Evolutionary conservation across 306 rosid species (phyloP), one percentile per base, ranked within the genome.

Genomic region (Malus domestica): DNA sequence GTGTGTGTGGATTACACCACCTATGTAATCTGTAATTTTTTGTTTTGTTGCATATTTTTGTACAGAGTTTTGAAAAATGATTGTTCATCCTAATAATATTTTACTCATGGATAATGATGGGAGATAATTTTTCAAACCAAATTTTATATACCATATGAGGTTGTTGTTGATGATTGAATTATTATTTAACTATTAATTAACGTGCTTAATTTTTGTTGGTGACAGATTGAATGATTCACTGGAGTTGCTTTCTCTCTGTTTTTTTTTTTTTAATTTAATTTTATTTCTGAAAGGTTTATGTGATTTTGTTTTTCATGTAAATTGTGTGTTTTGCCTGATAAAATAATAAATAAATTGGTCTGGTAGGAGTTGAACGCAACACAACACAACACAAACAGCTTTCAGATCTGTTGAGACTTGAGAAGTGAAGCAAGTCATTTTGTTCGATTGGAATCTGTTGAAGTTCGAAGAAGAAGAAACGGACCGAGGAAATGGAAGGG

Each of bases 401-500:
- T 62, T 62, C 67, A 62, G 40, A 62, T 62, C 38, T 32, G 68
- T 32, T 30, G 68, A 11, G 68, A 32, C 44, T 19, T 30, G 68
- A 11, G 68, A 32, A 35, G 68, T 18, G 68, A 32, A 32, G 20
- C 3, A 14, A 66, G 46, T 51, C 55, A 51, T 51, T 51, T 51
- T 18, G 35, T 19, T 42, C 22, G 12, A 30, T 80, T 20, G 49
- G 79, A 63, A 66, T 72, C 68, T 16, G 38, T 18, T 5, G 68
- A 16, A 76, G 38, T 68, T 55, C 75, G 78, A 69, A 75, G 80
- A 76, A 81, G 69, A 60, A 51, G 74, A 74, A 78, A 78, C 55
- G 18, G 55, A 51, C 55, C 6, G 3, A 51, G 55, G 55, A 83
- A 59, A 93, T 93, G 93, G 97, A 90, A 13, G 96, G 88, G 62